Base-by-base conservation (phyloP, 305 asterid species). In the Fraxinus latifolia region DNA sequence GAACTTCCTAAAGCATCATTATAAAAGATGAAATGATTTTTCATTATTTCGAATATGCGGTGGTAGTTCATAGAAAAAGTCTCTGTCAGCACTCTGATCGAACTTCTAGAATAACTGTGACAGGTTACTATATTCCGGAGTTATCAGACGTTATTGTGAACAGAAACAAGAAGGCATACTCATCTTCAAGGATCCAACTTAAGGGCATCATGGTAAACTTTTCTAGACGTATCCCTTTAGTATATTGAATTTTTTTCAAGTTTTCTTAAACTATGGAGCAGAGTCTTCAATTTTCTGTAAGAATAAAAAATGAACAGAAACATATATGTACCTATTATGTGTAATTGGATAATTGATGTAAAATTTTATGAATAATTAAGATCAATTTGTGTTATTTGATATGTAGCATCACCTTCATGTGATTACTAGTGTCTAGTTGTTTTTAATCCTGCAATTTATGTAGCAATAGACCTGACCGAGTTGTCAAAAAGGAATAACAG, bases 91-190 rank as follows among this genome's bases (percentile, higher is more conserved):
- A 44, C 55, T 44, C n/a, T 12, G 55, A 2, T 12, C 12, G 55
- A 44, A 44, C 55, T 77, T 62, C 31, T 21, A 15, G 6, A 12
- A 17, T 5, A 17, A 60, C 2, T n/a, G 65, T 53, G 65, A 29
- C 83, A 87, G 90, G 89, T 27, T 82, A 60, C 83, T 87, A 87
- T 77, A 77, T 87, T 36, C 90, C 90, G 0, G 86, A 87, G 84
- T 55, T 87, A 32, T 87, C 90, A 17, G 89, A 85, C 44, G 44
- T 87, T 27, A 82, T 87, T 71, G 32, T 82, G 42, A 82, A 74
- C 39, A 85, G 55, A 73, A 87, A 85, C 67, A 81, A 7, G 19
- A 42, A 50, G 23, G 75, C 70, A 1, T 27, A 8, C 12, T 19
- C 85, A 50, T 77, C 79, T 3, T 71, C 62, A 33, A 74, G 74